Percentiles rank a stretch among this genome's conserved stretches.
phyloP scores from a whole-genome alignment of 83 land plant genomes.

The Picea abies region DNA sequence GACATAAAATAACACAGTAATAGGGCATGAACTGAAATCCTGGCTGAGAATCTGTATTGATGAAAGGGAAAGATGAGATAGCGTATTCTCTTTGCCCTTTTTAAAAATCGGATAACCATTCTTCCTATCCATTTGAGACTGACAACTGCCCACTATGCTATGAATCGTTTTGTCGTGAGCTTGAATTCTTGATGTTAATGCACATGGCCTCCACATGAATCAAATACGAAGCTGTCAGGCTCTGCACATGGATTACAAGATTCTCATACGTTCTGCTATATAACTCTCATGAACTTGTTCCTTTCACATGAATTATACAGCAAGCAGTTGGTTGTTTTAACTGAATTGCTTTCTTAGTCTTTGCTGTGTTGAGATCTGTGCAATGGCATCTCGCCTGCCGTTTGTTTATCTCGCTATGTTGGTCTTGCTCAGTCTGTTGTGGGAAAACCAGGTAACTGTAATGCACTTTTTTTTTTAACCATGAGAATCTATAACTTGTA shows the following conservation, averaged over 20 bases:
- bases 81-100: no score
- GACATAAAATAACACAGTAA: no score
- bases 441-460: constrained; percentile 1
- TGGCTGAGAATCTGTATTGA: no score
- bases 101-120: no score
- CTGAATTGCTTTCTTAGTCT: no score
- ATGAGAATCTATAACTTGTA: not conserved
- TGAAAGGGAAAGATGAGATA: no score
- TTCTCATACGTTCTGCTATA: not conserved
- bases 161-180: not conserved
- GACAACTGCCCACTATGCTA: no score
- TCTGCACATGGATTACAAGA: not conserved
- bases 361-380: not conserved
- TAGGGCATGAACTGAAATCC: no score
- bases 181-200: not conserved
- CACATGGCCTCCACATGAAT: not conserved
- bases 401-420: not conserved
- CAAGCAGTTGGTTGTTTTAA: no score
- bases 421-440: not conserved
- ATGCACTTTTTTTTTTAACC: not conserved
- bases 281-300: not conserved
- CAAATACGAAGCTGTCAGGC: not conserved
- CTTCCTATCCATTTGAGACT: no score
- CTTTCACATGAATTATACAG: not conserved
- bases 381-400: not conserved